Evolutionary conservation across 306 rosid genomes (phyloP).

Genomic region (Gastrolobium bilobum): DNA sequence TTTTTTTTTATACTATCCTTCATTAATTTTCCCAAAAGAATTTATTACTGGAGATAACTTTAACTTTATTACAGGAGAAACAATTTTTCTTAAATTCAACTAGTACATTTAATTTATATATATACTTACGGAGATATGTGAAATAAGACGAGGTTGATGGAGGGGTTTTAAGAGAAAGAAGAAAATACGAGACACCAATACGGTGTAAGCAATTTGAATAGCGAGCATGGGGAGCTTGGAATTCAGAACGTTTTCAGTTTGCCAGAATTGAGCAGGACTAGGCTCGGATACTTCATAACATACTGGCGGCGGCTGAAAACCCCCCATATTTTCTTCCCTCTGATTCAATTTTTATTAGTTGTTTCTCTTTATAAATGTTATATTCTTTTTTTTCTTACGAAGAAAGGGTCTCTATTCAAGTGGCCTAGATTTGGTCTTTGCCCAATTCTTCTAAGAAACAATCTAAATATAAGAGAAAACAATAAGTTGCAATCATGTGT

Average conservation of each 20-base stretch:
- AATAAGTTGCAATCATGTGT: too few relatives aligned
- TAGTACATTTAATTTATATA: too few relatives aligned
- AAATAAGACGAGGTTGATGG: constrained; percentile 51
- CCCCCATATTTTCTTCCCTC: not conserved
- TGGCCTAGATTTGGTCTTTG: too few relatives aligned
- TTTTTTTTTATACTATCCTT: too few relatives aligned
- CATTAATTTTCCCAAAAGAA: too few relatives aligned
- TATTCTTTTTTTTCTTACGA: not conserved
- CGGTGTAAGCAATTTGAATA: not conserved
- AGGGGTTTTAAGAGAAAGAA: constrained; percentile 38
- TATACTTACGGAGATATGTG: constrained; percentile 45
- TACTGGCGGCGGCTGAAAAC: not conserved
- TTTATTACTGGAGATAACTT: too few relatives aligned
- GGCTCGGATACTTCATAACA: constrained; percentile 9
- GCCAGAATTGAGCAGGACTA: constrained; percentile 45
- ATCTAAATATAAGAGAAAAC: too few relatives aligned
- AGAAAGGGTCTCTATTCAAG: too few relatives aligned
- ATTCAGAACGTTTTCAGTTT: not conserved
- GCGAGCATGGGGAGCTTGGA: constrained; percentile 37
- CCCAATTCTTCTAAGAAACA: too few relatives aligned
- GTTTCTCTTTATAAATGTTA: not conserved
- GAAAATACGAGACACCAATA: constrained; percentile 5
- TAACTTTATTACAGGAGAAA: too few relatives aligned
- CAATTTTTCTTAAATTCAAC: not conserved
- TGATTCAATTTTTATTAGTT: not conserved